Conservation (phyloP, 306 rosid species). For the Myrica gale region DNA sequence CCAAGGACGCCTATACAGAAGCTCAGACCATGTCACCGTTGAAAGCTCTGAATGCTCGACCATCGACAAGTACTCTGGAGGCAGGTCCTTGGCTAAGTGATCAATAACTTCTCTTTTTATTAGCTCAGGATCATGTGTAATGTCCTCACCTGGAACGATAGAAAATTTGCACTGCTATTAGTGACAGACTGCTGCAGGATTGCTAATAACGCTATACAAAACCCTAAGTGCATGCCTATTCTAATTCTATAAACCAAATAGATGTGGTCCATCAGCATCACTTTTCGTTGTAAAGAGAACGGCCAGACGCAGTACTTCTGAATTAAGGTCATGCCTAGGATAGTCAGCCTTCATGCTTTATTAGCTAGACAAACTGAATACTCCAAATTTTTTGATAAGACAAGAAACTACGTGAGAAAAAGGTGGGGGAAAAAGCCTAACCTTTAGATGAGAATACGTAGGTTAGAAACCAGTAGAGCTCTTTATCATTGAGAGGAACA, state of each 20-base stretch:
- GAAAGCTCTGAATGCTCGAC: conserved; percentile 22
- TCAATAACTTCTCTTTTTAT: conserved; percentile 25
- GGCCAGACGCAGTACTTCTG: too few relatives aligned
- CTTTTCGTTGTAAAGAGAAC: too few relatives aligned
- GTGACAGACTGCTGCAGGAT: too few relatives aligned
- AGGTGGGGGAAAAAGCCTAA: neutral
- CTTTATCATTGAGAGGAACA: conserved; percentile 24
- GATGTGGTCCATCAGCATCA: too few relatives aligned
- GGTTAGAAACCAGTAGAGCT: conserved; percentile 28
- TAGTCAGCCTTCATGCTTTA: too few relatives aligned
- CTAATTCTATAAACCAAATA: neutral
- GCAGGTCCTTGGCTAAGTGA: conserved; percentile 15
- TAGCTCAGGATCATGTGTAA: conserved; percentile 1
- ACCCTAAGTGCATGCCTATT: too few relatives aligned
- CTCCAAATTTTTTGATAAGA: too few relatives aligned
- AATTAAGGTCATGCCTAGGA: too few relatives aligned
- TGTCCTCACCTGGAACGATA: neutral
- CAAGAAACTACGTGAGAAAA: too few relatives aligned
- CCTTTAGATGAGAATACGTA: neutral
- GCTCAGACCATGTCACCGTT: conserved; percentile 16
- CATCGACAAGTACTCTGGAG: neutral
- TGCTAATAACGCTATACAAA: too few relatives aligned
- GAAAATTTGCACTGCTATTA: neutral
- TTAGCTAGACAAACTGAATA: accelerated
- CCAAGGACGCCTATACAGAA: conserved; percentile 24